These are phyloP conservation scores for Fusarium sp. DNA, from an alignment of 2,329 filamentous ascomycete genomes.

Conservation along the genomic window DNA sequence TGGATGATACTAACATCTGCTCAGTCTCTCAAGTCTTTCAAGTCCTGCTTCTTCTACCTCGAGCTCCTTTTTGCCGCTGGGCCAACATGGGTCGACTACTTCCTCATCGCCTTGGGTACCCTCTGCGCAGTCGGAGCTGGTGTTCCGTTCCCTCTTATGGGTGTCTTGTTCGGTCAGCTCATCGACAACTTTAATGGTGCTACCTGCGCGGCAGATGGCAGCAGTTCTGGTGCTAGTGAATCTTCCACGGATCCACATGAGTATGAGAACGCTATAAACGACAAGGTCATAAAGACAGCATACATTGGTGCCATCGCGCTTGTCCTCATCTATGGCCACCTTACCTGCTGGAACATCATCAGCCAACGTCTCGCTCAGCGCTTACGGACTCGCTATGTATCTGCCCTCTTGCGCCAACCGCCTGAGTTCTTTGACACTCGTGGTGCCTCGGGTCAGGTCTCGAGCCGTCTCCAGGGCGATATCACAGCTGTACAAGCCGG, in stretches of 20 bases:
- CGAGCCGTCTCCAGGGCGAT: constrained; percentile 75
- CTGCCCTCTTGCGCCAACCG: constrained; percentile 71
- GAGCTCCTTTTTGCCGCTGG: constrained; percentile 56
- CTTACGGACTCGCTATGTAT: constrained; percentile 72
- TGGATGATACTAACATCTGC: background rate
- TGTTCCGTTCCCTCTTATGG: constrained; percentile 74
- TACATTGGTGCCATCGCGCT: constrained; percentile 74
- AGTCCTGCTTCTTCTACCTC: constrained; percentile 54
- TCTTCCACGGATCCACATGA: constrained; percentile 40
- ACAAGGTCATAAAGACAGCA: constrained; percentile 72
- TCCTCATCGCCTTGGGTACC: constrained; percentile 58
- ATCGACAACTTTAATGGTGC: constrained; percentile 72
- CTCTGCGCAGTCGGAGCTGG: constrained; percentile 69
- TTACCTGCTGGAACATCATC: constrained; percentile 74
- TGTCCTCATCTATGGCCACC: constrained; percentile 73
- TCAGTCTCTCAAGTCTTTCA: constrained; percentile 16
- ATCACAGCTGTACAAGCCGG: constrained; percentile 77
- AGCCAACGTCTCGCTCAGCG: constrained; percentile 75
- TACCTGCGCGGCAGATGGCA: constrained; percentile 59
- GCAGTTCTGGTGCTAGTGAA: constrained; percentile 28
- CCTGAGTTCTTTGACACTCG: constrained; percentile 74
- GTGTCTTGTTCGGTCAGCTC: constrained; percentile 74
- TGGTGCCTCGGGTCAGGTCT: constrained; percentile 71
- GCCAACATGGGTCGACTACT: constrained; percentile 60
- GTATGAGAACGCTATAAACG: constrained; percentile 63